Conservation (phyloP, 164 flowering plant species). For the Chloranthus sessilifolius region DNA sequence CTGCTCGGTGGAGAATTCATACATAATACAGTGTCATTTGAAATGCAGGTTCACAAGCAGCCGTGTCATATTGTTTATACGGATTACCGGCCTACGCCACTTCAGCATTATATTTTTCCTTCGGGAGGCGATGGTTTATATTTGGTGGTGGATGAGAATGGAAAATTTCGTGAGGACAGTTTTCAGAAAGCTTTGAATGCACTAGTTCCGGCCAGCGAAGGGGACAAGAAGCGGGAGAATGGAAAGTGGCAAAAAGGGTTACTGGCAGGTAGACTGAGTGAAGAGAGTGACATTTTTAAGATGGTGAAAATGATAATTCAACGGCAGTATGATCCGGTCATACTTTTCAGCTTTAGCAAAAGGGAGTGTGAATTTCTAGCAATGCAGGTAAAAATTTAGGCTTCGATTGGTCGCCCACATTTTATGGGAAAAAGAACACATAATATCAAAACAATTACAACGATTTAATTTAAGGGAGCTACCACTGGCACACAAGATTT, state of each 20-base stretch:
- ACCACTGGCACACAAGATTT: too few species aligned
- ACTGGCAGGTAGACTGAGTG: slow-evolving; percentile 54
- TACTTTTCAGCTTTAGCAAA: slow-evolving; percentile 97
- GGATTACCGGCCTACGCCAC: slow-evolving; percentile 98
- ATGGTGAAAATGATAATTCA: slow-evolving; percentile 94
- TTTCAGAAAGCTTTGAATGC: slow-evolving; percentile 96
- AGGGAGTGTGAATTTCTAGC: slow-evolving; percentile 98
- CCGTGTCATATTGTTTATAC: slow-evolving; percentile 99
- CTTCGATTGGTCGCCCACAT: too few species aligned
- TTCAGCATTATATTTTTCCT: slow-evolving; percentile 94
- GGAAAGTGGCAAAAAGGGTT: slow-evolving; percentile 80
- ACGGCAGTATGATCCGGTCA: slow-evolving; percentile 97
- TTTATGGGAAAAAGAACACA: too few species aligned
- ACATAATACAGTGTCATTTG: too few species aligned
- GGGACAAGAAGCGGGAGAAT: slow-evolving; percentile 63
- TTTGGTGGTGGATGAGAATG: slow-evolving; percentile 93
- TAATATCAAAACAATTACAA: too few species aligned
- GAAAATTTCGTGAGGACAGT: slow-evolving; percentile 93
- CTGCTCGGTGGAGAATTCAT: too few species aligned
- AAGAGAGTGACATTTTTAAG: slow-evolving; percentile 95
- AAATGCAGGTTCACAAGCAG: slow-evolving; percentile 86
- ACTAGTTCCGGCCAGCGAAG: slow-evolving; percentile 61
- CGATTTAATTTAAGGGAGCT: too few species aligned
- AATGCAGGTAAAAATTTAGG: slow-evolving; percentile 88
- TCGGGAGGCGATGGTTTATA: slow-evolving; percentile 85